Percentiles rank a stretch among this genome's conserved stretches.
phyloP scores from a whole-genome alignment of 2,329 filamentous ascomycete species.

The Colletotrichum spaethianum region DNA sequence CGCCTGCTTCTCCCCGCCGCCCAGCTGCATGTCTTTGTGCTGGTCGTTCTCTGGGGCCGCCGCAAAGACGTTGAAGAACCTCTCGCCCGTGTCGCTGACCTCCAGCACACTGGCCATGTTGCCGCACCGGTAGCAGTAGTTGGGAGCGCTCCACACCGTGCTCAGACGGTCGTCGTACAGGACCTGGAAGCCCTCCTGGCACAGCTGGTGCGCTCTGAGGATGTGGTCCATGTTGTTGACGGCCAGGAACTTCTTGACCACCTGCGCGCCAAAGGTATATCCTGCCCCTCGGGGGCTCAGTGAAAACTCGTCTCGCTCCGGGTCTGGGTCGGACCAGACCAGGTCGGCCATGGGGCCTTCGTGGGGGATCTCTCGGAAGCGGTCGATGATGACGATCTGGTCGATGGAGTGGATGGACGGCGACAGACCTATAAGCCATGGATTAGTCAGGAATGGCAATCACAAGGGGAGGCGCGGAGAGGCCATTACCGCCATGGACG shows the following conservation, averaged over 20 bases:
- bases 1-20: slow-evolving; percentile 76
- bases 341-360: slow-evolving; percentile 99
- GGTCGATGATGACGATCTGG: slow-evolving; percentile 99
- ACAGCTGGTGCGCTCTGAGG: slow-evolving; percentile 96
- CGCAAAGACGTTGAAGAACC: slow-evolving; percentile 98
- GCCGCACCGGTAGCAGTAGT: slow-evolving; percentile 95
- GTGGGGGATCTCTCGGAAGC: slow-evolving; percentile 97
- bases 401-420: slow-evolving; percentile 98
- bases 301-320: slow-evolving; percentile 97
- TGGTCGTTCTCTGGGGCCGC: slow-evolving; percentile 96
- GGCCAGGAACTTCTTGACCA: slow-evolving; percentile 97
- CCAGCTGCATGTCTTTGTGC: slow-evolving; percentile 87
- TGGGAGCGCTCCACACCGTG: slow-evolving; percentile 98
- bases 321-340: slow-evolving; percentile 98
- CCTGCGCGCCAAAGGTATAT: slow-evolving; percentile 97
- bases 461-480: not conserved
- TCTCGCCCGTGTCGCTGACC: slow-evolving; percentile 91
- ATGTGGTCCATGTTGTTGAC: slow-evolving; percentile 99
- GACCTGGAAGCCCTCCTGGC: slow-evolving; percentile 97
- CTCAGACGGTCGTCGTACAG: slow-evolving; percentile 95
- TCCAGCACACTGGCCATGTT: slow-evolving; percentile 98
- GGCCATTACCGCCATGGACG: slow-evolving; percentile 83
- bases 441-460: not conserved
- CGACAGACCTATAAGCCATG: slow-evolving; percentile 73
- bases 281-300: slow-evolving; percentile 93